Evolutionary conservation across 305 asterid genomes (phyloP).

Genomic region (Fraxinus platypoda): DNA sequence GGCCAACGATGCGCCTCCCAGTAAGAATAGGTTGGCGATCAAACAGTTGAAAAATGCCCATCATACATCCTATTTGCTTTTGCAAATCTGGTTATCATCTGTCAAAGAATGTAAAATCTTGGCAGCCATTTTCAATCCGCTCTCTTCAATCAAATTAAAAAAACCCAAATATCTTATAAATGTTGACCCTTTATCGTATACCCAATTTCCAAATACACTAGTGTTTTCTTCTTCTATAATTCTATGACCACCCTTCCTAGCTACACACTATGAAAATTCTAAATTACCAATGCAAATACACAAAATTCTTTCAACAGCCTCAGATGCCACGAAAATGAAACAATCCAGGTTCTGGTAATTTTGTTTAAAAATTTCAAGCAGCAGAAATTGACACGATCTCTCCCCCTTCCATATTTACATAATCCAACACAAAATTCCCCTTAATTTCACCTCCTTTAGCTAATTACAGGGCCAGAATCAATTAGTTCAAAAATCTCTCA

Average conservation of each 20-base stretch:
- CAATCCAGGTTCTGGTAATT: neutral
- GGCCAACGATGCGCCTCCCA: conserved; percentile 48
- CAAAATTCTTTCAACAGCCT: conserved; percentile 5
- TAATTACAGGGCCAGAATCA: conserved; percentile 9
- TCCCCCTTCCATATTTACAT: neutral
- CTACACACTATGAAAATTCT: neutral
- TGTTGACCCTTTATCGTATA: conserved; percentile 2
- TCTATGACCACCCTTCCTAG: neutral
- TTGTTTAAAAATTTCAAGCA: conserved; percentile 15
- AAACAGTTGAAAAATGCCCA: conserved; percentile 77
- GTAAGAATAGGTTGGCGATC: conserved; percentile 67
- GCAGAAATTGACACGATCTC: conserved; percentile 4
- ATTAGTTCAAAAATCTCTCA: neutral
- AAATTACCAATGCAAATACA: conserved; percentile 7
- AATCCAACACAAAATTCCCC: neutral
- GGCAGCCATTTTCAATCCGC: conserved; percentile 63
- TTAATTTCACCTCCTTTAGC: neutral
- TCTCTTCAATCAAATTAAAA: conserved; percentile 15
- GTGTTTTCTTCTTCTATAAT: conserved; percentile 4
- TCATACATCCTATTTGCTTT: conserved; percentile 93
- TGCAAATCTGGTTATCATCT: conserved; percentile 58
- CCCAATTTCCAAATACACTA: neutral
- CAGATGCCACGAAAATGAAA: neutral
- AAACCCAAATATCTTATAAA: neutral
- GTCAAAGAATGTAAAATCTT: conserved; percentile 50